Evolutionary conservation across 306 rosid species (phyloP).

Genomic region (Trifolium subterraneum): DNA sequence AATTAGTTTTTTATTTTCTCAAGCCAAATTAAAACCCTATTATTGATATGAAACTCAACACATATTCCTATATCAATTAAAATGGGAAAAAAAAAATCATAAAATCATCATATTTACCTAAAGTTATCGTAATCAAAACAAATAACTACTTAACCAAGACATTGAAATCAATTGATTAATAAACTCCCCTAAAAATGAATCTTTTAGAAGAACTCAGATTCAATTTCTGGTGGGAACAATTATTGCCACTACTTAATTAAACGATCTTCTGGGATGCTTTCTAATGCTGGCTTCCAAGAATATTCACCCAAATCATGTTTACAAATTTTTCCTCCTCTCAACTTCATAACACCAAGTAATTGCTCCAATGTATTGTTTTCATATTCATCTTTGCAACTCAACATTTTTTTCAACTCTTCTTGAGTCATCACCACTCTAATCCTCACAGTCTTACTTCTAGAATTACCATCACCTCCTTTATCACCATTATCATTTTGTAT

Average conservation of each 20-base stretch:
- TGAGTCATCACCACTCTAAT: slow-evolving; percentile 75
- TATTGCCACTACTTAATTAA: slow-evolving; percentile 10
- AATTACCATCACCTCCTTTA: background rate
- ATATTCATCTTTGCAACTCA: slow-evolving; percentile 46
- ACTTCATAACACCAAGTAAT: slow-evolving; percentile 59
- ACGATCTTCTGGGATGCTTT: slow-evolving; percentile 68
- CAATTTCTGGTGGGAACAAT: too few relatives aligned
- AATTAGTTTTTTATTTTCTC: slow-evolving; percentile 6
- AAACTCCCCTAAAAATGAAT: too few relatives aligned
- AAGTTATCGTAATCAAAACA: slow-evolving; percentile 9
- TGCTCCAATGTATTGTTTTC: slow-evolving; percentile 54
- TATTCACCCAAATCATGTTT: slow-evolving; percentile 29
- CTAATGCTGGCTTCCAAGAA: slow-evolving; percentile 67
- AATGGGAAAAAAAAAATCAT: background rate
- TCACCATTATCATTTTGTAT: slow-evolving; percentile 27
- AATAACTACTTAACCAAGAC: too few relatives aligned
- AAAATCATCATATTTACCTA: slow-evolving; percentile 12
- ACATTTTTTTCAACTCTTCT: slow-evolving; percentile 67
- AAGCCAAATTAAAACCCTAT: slow-evolving; percentile 37
- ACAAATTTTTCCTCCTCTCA: slow-evolving; percentile 55
- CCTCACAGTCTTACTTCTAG: slow-evolving; percentile 59
- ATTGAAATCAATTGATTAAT: too few relatives aligned
- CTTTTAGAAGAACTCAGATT: too few relatives aligned
- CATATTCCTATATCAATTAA: slow-evolving; percentile 41
- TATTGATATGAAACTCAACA: slow-evolving; percentile 40